Conservation (phyloP, 306 rosid species). For the Acacia melanoxylon region DNA sequence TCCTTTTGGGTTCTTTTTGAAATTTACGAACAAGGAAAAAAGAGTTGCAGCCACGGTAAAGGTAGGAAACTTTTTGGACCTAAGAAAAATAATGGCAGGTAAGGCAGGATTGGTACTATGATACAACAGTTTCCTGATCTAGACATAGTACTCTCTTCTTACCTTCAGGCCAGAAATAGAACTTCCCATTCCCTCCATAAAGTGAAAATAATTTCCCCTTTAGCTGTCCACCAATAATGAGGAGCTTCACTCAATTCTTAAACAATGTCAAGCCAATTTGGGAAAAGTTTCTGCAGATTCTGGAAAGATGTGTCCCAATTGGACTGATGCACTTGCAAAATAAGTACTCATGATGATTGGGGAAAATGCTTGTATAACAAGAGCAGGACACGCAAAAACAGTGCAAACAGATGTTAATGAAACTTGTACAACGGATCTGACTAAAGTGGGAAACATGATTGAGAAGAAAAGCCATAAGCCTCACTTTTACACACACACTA, state of each 20-base stretch:
- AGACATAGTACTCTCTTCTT: not conserved
- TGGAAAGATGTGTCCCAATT: not conserved
- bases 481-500: not conserved
- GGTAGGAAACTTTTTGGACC: not conserved
- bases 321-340: not conserved
- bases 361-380: not conserved
- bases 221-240: constrained; percentile 14
- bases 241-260: not conserved
- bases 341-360: not conserved
- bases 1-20: not conserved
- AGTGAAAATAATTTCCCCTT: constrained; percentile 16
- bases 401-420: not conserved
- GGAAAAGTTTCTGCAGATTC: not conserved
- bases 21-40: not conserved
- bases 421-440: not conserved
- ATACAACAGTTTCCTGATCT: not conserved
- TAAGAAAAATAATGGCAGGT: not conserved
- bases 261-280: constrained; percentile 6
- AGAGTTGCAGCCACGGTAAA: not conserved
- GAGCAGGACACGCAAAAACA: not conserved
- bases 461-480: not conserved
- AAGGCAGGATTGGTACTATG: not conserved
- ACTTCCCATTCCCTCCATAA: not conserved
- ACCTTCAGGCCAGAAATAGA: not conserved
- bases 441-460: not conserved